A percentile compares a stretch with the other conserved stretches of the same genome.
phyloP scores from a whole-genome alignment of 805 yeast genomes.

The Hanseniaspora lachancei region DNA sequence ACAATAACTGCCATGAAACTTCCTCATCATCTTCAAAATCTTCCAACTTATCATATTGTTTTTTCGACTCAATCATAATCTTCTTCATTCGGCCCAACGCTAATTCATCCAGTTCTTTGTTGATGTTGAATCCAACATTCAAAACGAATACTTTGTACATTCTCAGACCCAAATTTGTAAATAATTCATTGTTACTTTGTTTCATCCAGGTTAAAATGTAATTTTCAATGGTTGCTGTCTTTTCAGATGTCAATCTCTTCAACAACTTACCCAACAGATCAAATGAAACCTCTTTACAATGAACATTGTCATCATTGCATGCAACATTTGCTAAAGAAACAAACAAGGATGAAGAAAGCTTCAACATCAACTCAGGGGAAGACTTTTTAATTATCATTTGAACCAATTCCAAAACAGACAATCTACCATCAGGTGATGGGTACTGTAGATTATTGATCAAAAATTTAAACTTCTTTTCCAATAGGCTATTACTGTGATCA shows the following conservation, averaged over 20 bases:
- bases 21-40: constrained; percentile 32
- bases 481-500: constrained; percentile 78
- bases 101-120: constrained; percentile 30
- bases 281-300: constrained; percentile 75
- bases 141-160: constrained; percentile 50
- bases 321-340: constrained; percentile 67
- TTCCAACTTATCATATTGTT: constrained; percentile 14
- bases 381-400: constrained; percentile 57
- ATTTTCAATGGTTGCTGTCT: constrained; percentile 27
- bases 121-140: constrained; percentile 21
- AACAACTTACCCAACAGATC: constrained; percentile 45
- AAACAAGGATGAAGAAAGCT: constrained; percentile 62
- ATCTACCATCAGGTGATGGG: constrained; percentile 75
- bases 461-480: constrained; percentile 71
- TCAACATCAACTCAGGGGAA: constrained; percentile 42
- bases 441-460: constrained; percentile 70
- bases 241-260: constrained; percentile 32
- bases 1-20: constrained; percentile 66
- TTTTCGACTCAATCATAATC: constrained; percentile 17
- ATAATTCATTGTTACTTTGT: constrained; percentile 37
- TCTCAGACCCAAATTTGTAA: constrained; percentile 62
- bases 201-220: constrained; percentile 48
- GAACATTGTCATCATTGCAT: constrained; percentile 61
- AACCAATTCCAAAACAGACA: constrained; percentile 79
- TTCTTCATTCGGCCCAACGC: constrained; percentile 28